Evolutionary conservation across 148 eudicot genomes (phyloP).

Genomic region (Rhododendron vialii): DNA sequence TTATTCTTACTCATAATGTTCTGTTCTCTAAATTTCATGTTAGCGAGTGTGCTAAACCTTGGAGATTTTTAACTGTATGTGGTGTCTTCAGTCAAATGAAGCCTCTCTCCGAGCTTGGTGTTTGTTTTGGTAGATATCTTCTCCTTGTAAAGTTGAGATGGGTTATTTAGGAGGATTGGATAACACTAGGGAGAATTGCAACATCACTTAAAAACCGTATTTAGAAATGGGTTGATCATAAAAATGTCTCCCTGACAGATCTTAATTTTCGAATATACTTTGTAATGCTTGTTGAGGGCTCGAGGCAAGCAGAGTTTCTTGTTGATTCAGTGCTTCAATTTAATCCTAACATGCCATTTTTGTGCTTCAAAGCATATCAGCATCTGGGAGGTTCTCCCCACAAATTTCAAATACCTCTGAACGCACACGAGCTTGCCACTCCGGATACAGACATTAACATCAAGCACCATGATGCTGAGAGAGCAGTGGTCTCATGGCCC

Average conservation of each 20-base stretch:
- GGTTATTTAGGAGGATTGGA: not conserved
- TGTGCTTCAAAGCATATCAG: slow-evolving; percentile 30
- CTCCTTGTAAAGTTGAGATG: not conserved
- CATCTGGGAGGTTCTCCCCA: slow-evolving; percentile 22
- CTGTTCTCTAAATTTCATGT: not conserved
- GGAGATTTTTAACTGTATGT: not conserved
- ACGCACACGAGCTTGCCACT: slow-evolving; percentile 62
- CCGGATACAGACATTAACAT: slow-evolving; percentile 49
- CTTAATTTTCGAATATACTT: not conserved
- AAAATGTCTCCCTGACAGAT: not conserved
- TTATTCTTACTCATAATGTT: not conserved
- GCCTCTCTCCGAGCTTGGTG: not conserved
- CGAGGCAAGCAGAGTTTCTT: not conserved
- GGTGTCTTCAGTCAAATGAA: not conserved
- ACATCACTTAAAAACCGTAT: not conserved
- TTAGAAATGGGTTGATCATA: not conserved
- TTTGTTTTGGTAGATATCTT: not conserved
- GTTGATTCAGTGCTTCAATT: not conserved
- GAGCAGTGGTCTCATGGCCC: slow-evolving; percentile 66
- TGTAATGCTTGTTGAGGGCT: not conserved
- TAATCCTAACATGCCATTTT: slow-evolving; percentile 28
- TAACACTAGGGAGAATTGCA: not conserved
- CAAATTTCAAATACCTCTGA: slow-evolving; percentile 42
- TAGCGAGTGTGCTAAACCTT: not conserved
- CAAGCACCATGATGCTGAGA: slow-evolving; percentile 51